Conservation (phyloP, 345 rosid genomes). For the Abelmoschus esculentus region DNA sequence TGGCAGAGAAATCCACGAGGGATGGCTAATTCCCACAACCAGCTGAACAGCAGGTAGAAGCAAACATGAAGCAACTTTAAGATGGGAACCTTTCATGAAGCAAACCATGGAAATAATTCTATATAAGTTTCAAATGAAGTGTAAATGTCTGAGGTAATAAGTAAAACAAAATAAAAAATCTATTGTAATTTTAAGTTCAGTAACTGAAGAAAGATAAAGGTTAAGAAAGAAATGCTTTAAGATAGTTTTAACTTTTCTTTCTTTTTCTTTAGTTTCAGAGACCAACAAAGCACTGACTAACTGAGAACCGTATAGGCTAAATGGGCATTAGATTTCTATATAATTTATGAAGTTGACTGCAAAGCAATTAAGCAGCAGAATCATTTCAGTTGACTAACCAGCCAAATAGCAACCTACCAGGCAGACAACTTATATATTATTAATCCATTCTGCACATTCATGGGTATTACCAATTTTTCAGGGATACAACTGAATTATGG, state of each 20-base stretch:
- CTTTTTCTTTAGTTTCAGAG: not conserved
- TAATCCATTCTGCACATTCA: not conserved
- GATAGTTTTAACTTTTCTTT: slow-evolving; percentile 3
- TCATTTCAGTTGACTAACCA: not conserved
- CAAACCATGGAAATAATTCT: not conserved
- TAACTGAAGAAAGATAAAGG: not conserved
- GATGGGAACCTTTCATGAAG: slow-evolving; percentile 57
- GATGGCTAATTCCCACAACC: slow-evolving; percentile 68
- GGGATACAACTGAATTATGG: not conserved
- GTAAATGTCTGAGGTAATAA: not conserved
- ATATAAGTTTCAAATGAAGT: not conserved
- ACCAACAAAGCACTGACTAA: not conserved
- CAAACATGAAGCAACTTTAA: slow-evolving; percentile 83
- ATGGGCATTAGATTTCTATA: not conserved
- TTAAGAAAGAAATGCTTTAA: not conserved
- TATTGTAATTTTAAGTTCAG: not conserved
- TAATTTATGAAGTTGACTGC: not conserved
- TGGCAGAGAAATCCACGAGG: slow-evolving; percentile 40
- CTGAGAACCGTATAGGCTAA: not conserved
- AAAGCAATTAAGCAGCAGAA: not conserved
- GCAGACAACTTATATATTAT: not conserved
- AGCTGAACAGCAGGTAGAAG: slow-evolving; percentile 87
- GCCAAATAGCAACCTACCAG: not conserved
- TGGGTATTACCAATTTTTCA: not conserved
- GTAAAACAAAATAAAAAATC: not conserved